phyloP scores from a whole-genome alignment of 1,284 basidiomycete species.

The Ustilago lituana region DNA sequence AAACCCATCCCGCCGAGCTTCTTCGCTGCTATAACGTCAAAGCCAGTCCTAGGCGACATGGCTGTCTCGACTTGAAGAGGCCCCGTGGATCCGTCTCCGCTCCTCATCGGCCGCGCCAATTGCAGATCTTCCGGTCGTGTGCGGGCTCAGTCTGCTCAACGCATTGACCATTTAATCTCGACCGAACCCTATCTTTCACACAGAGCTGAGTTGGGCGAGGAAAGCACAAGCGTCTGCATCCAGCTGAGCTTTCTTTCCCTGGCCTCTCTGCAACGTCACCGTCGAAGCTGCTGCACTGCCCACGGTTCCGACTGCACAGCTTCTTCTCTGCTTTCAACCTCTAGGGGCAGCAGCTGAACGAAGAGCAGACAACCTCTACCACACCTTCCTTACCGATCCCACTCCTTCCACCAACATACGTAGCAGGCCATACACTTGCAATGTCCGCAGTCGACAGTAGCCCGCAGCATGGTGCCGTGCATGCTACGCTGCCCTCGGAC shows the following conservation, averaged over 20 bases:
- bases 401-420: too few species aligned
- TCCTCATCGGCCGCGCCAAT: constrained; percentile 5
- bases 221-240: constrained; percentile 9
- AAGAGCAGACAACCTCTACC: too few species aligned
- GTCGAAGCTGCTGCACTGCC: constrained; percentile 8
- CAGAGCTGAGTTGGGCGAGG: constrained; percentile 9
- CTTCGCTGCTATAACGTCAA: too few species aligned
- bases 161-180: constrained; percentile 8
- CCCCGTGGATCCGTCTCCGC: constrained; percentile 5
- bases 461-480: too few species aligned
- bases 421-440: too few species aligned
- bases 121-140: constrained; percentile 15
- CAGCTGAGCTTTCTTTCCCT: constrained; percentile 3
- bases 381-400: too few species aligned
- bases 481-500: too few species aligned
- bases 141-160: constrained; percentile 1
- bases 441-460: too few species aligned
- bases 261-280: neutral
- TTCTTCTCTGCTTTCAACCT: neutral
- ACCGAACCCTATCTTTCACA: constrained; percentile 6
- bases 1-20: too few species aligned
- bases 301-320: constrained; percentile 1
- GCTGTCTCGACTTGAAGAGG: constrained; percentile 15
- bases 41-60: constrained; percentile 19
- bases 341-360: too few species aligned